Conservation (phyloP, 1,139 yeast genomes). For the Candida pseudoviswanathii region DNA sequence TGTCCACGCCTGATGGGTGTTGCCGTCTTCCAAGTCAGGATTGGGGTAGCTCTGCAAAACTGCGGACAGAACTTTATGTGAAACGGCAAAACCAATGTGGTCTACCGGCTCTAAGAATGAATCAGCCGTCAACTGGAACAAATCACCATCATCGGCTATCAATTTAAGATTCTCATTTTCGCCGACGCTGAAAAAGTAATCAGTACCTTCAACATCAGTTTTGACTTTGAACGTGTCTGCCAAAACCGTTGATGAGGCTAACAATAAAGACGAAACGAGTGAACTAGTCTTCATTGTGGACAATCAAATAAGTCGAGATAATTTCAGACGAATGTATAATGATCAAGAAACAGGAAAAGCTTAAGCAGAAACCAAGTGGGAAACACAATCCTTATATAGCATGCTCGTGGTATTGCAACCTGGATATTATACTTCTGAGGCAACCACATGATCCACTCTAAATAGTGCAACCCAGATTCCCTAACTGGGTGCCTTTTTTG, state of each 20-base stretch:
- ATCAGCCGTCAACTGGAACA: not conserved
- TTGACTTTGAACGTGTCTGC: not conserved
- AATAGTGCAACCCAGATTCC: too few species aligned
- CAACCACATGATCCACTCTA: too few species aligned
- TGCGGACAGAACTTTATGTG: not conserved
- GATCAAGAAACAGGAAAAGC: not conserved
- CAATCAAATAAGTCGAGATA: not conserved
- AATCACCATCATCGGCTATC: not conserved
- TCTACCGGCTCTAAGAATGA: not conserved
- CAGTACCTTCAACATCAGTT: not conserved
- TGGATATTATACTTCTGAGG: too few species aligned
- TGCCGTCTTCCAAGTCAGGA: not conserved
- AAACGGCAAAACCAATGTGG: not conserved
- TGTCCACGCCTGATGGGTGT: not conserved
- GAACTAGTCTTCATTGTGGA: constrained; percentile 1
- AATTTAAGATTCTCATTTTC: not conserved
- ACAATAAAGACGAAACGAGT: constrained; percentile 3
- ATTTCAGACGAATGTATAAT: not conserved
- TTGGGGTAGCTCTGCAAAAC: not conserved
- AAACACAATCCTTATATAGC: too few species aligned
- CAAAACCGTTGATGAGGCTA: not conserved
- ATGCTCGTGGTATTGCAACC: too few species aligned
- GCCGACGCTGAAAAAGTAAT: not conserved
- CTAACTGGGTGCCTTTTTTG: too few species aligned
- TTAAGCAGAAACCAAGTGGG: too few species aligned